These are phyloP conservation scores for Clavispora asparagi DNA, from an alignment of 805 yeast genomes.

Conservation along the genomic window DNA sequence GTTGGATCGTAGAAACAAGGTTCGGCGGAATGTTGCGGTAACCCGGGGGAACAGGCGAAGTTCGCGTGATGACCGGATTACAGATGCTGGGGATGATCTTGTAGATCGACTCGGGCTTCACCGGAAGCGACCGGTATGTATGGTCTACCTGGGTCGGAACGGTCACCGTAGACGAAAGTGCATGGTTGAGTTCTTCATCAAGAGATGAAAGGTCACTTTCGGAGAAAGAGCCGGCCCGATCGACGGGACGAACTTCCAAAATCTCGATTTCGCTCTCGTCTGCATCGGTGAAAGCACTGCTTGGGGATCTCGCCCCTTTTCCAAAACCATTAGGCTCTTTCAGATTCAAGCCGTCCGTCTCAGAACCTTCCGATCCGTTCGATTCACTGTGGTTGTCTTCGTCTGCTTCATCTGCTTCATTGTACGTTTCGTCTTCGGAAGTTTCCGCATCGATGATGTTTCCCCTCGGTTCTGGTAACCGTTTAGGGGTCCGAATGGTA, in stretches of 20 bases:
- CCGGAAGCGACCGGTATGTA: background rate
- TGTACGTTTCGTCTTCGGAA: background rate
- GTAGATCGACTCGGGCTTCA: slow-evolving; percentile 1
- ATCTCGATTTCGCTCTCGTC: slow-evolving; percentile 14
- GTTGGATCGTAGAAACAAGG: slow-evolving; percentile 21
- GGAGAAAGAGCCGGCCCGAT: background rate
- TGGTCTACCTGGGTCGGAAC: slow-evolving; percentile 3
- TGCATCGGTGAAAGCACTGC: background rate
- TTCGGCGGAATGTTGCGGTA: slow-evolving; percentile 26
- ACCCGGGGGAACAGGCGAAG: slow-evolving; percentile 14
- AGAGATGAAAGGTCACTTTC: slow-evolving; percentile 11
- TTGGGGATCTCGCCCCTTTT: background rate
- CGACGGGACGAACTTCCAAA: slow-evolving; percentile 8
- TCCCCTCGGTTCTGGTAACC: background rate
- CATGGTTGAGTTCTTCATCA: slow-evolving; percentile 11
- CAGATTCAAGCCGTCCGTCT: too few species aligned
- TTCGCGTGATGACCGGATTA: slow-evolving; percentile 4
- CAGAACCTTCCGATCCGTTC: background rate
- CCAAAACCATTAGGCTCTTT: too few species aligned
- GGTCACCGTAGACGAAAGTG: slow-evolving; percentile 4
- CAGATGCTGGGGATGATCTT: slow-evolving; percentile 6
- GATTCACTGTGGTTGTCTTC: background rate
- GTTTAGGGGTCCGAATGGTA: too few species aligned
- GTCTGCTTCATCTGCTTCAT: background rate
- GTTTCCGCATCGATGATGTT: background rate